A percentile compares a stretch with the other conserved stretches of the same genome.
phyloP scores from a whole-genome alignment of 805 yeast genomes.

The Kluyveromyces siamensis region DNA sequence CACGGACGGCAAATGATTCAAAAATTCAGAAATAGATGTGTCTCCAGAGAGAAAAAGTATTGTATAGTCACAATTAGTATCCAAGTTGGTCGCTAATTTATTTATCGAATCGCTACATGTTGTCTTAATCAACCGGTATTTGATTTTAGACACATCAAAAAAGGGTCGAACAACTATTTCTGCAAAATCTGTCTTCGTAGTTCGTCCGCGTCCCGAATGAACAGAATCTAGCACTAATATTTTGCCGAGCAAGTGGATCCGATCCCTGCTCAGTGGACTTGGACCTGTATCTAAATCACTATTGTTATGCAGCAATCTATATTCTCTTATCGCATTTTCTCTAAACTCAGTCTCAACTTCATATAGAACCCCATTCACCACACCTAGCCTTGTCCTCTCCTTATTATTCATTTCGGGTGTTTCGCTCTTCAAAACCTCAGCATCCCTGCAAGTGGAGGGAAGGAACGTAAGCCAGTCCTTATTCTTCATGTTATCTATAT shows the following conservation, averaged over 20 bases:
- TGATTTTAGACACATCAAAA: conserved; percentile 30
- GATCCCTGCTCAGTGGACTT: neutral
- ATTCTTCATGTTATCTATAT: too few relatives aligned
- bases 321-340: neutral
- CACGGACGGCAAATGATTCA: conserved; percentile 39
- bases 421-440: too few relatives aligned
- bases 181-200: conserved; percentile 32
- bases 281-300: neutral
- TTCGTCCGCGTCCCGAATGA: conserved; percentile 31
- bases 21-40: conserved; percentile 69
- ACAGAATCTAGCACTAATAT: conserved; percentile 30
- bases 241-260: neutral
- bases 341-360: neutral
- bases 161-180: conserved; percentile 38
- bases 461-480: too few relatives aligned
- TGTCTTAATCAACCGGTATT: conserved; percentile 38
- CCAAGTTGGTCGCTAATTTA: conserved; percentile 31
- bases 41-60: conserved; percentile 74
- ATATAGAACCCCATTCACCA: neutral
- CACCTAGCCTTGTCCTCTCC: neutral
- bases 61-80: conserved; percentile 26
- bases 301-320: conserved; percentile 4
- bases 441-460: too few relatives aligned
- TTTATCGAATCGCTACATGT: conserved; percentile 30
- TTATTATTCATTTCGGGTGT: neutral